phyloP scores from a whole-genome alignment of 176 grass and related monocot genomes.

The Oryza rufipogon region DNA sequence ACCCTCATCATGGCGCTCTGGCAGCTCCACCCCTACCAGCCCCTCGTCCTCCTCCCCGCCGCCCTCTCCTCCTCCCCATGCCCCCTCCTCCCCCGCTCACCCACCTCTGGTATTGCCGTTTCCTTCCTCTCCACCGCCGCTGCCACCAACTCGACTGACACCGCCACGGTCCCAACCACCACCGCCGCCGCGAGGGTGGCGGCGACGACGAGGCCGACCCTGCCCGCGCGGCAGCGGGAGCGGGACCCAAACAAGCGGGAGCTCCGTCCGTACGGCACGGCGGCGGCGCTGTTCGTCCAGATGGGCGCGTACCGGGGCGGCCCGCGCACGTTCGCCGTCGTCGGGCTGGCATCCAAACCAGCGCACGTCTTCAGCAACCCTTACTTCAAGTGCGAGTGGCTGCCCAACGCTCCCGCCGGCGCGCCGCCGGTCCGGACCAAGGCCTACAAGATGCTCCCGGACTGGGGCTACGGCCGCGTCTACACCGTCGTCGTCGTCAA shows the following conservation, averaged over 20 bases:
- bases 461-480: conserved; percentile 89
- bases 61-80: conserved; percentile 24
- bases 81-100: background rate
- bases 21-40: conserved; percentile 67
- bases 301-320: conserved; percentile 94
- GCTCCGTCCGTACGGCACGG: conserved; percentile 69
- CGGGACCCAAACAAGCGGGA: conserved; percentile 58
- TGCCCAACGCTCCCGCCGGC: conserved; percentile 35
- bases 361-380: conserved; percentile 76
- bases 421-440: conserved; percentile 41
- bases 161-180: background rate
- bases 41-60: conserved; percentile 32
- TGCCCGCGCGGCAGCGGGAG: background rate
- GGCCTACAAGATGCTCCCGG: conserved; percentile 80
- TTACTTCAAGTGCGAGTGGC: conserved; percentile 89
- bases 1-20: conserved; percentile 65
- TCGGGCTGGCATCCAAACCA: conserved; percentile 85
- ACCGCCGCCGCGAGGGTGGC: background rate
- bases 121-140: background rate
- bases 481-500: conserved; percentile 85
- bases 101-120: background rate
- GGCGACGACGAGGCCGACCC: background rate
- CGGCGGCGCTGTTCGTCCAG: conserved; percentile 86
- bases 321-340: conserved; percentile 62
- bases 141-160: conserved; percentile 7